Conservation (phyloP, 2,329 filamentous ascomycete species). For the Aspergillus sp. region DNA sequence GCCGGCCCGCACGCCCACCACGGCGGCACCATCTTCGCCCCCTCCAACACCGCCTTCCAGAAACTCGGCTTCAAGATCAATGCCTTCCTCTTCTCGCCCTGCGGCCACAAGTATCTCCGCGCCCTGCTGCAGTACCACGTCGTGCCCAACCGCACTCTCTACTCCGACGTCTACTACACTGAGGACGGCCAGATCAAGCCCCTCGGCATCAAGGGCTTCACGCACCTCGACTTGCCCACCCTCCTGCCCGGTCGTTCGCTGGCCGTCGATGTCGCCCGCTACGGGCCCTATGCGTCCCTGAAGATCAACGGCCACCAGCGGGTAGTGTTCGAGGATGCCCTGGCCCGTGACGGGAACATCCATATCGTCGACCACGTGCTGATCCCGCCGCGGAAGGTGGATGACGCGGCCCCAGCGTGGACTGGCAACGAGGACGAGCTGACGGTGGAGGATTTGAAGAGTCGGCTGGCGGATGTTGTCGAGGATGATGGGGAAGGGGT, state of each 20-base stretch:
- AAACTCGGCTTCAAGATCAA: conserved; percentile 3
- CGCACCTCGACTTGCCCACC: conserved; percentile 63
- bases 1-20: not conserved
- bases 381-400: conserved; percentile 65
- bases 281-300: conserved; percentile 67
- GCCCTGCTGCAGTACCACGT: conserved; percentile 5
- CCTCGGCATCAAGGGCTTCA: conserved; percentile 36
- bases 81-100: not conserved
- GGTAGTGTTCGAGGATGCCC: conserved; percentile 65
- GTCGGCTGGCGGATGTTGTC: conserved; percentile 16
- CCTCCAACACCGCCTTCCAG: conserved; percentile 5
- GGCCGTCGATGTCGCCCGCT: conserved; percentile 67
- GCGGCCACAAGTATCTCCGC: conserved; percentile 3
- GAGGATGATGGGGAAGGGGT: not conserved
- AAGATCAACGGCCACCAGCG: conserved; percentile 70
- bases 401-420: conserved; percentile 2
- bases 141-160: conserved; percentile 37
- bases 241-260: conserved; percentile 65
- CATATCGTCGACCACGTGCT: conserved; percentile 72
- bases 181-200: conserved; percentile 38
- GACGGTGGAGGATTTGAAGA: conserved; percentile 20
- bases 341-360: conserved; percentile 77
- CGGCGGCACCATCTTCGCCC: conserved; percentile 6
- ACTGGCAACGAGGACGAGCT: conserved; percentile 11
- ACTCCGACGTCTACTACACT: conserved; percentile 71